A percentile compares a stretch with the other conserved stretches of the same genome.
phyloP scores from a whole-genome alignment of 2,329 filamentous ascomycete genomes.

The Colletotrichum sansevieriae region DNA sequence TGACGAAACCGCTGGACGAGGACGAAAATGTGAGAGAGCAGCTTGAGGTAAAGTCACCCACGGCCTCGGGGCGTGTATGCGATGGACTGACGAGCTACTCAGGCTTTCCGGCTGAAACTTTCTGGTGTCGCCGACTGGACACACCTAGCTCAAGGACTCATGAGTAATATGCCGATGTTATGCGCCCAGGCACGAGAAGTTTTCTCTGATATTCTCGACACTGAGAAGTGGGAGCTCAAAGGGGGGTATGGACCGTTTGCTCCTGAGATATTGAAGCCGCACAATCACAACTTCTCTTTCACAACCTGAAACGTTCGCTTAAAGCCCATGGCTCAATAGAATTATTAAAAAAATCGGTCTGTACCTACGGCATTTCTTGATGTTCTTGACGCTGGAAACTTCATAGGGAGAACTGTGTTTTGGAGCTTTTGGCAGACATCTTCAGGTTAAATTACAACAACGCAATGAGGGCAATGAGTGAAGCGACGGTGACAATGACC shows the following conservation, averaged over 20 bases:
- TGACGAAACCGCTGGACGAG: slow-evolving; percentile 20
- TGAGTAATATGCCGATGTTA: slow-evolving; percentile 24
- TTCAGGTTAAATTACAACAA: neutral
- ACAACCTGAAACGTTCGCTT: too few relatives aligned
- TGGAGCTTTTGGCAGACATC: too few relatives aligned
- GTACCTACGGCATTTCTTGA: too few relatives aligned
- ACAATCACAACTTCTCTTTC: slow-evolving; percentile 17
- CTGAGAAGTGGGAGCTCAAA: neutral
- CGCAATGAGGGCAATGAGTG: slow-evolving; percentile 17
- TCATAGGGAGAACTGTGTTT: too few relatives aligned
- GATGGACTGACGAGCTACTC: neutral
- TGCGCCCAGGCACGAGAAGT: slow-evolving; percentile 15
- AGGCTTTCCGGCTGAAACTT: slow-evolving; percentile 28
- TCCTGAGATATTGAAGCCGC: slow-evolving; percentile 25
- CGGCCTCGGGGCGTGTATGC: neutral
- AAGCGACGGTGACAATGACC: slow-evolving; percentile 19
- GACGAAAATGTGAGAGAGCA: slow-evolving; percentile 27
- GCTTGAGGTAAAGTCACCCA: slow-evolving; percentile 21
- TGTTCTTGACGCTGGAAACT: too few relatives aligned
- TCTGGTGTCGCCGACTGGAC: slow-evolving; percentile 36
- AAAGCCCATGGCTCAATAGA: neutral
- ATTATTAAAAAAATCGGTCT: too few relatives aligned
- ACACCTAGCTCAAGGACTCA: slow-evolving; percentile 28
- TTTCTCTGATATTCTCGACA: slow-evolving; percentile 22
- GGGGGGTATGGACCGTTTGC: slow-evolving; percentile 21